A percentile compares a stretch with the other conserved stretches of the same genome.
Evolutionary conservation across 345 rosid species (phyloP).

Genomic region (Laguncularia racemosa): DNA sequence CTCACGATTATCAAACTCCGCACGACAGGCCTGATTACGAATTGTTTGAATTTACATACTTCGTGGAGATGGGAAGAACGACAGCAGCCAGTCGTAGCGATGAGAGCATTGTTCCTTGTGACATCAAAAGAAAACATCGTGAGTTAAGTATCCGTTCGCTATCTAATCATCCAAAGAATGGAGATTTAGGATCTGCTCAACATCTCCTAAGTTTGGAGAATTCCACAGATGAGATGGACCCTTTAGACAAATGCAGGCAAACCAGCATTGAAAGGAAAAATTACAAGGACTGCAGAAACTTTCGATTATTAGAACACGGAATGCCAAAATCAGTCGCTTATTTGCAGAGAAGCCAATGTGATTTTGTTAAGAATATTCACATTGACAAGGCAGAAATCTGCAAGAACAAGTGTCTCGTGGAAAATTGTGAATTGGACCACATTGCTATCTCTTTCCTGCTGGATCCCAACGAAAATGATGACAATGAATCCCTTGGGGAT

Average conservation of each 20-base stretch:
- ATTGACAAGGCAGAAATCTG: slow-evolving; percentile 11
- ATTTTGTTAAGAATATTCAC: slow-evolving; percentile 17
- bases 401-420: slow-evolving; percentile 1
- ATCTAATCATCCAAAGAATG: too few species aligned
- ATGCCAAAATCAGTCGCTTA: slow-evolving; percentile 27
- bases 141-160: too few species aligned
- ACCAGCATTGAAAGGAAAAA: neutral
- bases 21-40: too few species aligned
- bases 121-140: too few species aligned
- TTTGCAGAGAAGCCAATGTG: slow-evolving; percentile 15
- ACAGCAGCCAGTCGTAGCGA: too few species aligned
- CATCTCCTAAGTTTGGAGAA: too few species aligned
- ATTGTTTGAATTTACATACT: too few species aligned
- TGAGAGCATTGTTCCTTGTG: too few species aligned
- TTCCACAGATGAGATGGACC: slow-evolving; percentile 9
- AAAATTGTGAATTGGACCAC: slow-evolving; percentile 3
- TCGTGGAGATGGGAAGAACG: too few species aligned
- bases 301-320: neutral
- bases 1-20: too few species aligned
- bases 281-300: neutral
- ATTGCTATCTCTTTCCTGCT: slow-evolving; percentile 3
- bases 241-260: neutral
- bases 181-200: too few species aligned
- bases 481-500: slow-evolving; percentile 1
- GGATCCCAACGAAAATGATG: slow-evolving; percentile 8